Evolutionary conservation across 2,329 filamentous ascomycete genomes (phyloP), one percentile per base, ranked within the genome.

Genomic region (Penicillium digitatum): DNA sequence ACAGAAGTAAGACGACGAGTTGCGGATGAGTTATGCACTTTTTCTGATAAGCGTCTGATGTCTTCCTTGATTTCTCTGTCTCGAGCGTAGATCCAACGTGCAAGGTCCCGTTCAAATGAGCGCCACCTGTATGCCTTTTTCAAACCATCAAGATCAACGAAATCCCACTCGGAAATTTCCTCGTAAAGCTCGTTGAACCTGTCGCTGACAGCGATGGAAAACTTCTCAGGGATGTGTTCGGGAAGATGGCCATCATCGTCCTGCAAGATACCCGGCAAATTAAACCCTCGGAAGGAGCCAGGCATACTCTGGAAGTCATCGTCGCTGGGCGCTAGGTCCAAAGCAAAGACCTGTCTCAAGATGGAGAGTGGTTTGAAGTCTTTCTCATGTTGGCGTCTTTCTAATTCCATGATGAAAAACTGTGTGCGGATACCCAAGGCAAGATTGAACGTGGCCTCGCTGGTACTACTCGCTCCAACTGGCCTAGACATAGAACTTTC

Each of bases 391-490:
- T 69, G 59, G 8, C 69, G 66, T 10, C 65, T 66, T 38, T 72
- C 65, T 4, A 81, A 63, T 6, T 72, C 65, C n/a, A 72, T 58
- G 38, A 84, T 78, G n/a, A 78, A 70, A 11, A 76, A 71, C 58
- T 85, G 82, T 2, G 81, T 84, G 2, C 82, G 77, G 22, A 85
- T 72, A 7, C 81, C 78, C 7, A 85, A 65, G 1, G 75, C 79
- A 22, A 84, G 59, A 3, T 76, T 64, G 52, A 82, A 79, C 0
- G 79, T 81, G 18, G 40, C 75, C 60, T 48, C 74, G 46, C 12
- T 56, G 7, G 82, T 59, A 2, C 54, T 59, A 59, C 77, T 81
- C 6, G 72, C 67, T 6, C 76, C 79, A 34, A 57, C 18, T 11
- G 47, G 48, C 20, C 48, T 47, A 10, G 50, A 27, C 7, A 54